These are phyloP conservation scores for Hypoxylon intermedium DNA, from an alignment of 495 filamentous ascomycete species.

Conservation along the genomic window DNA sequence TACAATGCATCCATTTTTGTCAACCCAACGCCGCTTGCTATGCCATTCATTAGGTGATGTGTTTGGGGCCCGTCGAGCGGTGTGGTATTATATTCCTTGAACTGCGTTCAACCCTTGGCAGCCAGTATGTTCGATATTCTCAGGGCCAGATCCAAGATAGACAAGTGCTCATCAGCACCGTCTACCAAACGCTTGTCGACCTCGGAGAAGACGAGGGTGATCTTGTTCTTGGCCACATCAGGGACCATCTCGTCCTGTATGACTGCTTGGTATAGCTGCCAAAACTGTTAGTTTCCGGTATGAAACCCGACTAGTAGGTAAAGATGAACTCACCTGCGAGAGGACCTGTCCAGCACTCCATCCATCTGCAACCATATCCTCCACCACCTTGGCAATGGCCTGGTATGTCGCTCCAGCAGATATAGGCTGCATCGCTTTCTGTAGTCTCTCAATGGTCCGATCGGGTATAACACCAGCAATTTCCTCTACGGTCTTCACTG, in stretches of 20 bases:
- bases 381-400: constrained; percentile 76
- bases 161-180: constrained; percentile 94
- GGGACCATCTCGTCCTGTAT: constrained; percentile 83
- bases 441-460: constrained; percentile 69
- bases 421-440: constrained; percentile 79
- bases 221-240: constrained; percentile 87
- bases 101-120: constrained; percentile 36
- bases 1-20: constrained; percentile 18
- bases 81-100: neutral
- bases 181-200: constrained; percentile 94
- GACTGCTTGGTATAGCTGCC: constrained; percentile 82
- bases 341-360: constrained; percentile 96
- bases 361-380: constrained; percentile 92
- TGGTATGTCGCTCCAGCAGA: constrained; percentile 70
- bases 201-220: constrained; percentile 88
- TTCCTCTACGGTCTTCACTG: constrained; percentile 83
- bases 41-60: constrained; percentile 7
- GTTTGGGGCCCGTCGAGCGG: neutral
- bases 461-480: constrained; percentile 94
- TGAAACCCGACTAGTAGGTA: neutral
- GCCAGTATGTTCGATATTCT: constrained; percentile 79
- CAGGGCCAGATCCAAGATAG: constrained; percentile 82
- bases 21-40: constrained; percentile 27
- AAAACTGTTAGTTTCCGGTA: constrained; percentile 17
- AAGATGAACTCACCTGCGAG: constrained; percentile 64